These are phyloP conservation scores for Eudorina sp. DNA, from an alignment of 139 green algal species.

Conservation along the genomic window DNA sequence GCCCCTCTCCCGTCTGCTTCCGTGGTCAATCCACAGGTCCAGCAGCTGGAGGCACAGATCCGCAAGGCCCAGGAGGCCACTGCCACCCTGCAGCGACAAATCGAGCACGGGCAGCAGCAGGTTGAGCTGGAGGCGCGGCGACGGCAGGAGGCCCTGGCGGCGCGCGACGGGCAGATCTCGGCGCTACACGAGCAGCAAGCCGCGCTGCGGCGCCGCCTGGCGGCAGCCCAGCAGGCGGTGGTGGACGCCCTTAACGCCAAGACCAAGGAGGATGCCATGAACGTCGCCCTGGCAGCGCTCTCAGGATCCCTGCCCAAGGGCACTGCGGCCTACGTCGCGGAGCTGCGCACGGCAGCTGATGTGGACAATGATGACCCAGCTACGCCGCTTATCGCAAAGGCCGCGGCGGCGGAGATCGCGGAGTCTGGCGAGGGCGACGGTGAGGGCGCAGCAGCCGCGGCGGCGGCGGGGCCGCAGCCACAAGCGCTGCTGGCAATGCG, in stretches of 20 bases:
- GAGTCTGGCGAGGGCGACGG: not conserved
- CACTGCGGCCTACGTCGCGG: slow-evolving; percentile 46
- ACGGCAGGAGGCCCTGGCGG: slow-evolving; percentile 12
- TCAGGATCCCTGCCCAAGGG: slow-evolving; percentile 38
- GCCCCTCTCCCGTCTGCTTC: not conserved
- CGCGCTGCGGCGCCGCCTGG: slow-evolving; percentile 44
- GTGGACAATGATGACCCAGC: slow-evolving; percentile 37
- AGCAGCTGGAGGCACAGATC: slow-evolving; percentile 31
- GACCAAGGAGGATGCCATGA: slow-evolving; percentile 51
- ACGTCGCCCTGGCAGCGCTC: slow-evolving; percentile 22
- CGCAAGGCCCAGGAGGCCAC: slow-evolving; percentile 14
- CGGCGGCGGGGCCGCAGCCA: not conserved
- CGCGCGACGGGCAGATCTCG: not conserved
- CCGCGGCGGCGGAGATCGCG: not conserved
- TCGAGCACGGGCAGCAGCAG: slow-evolving; percentile 32
- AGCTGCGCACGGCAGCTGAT: slow-evolving; percentile 49
- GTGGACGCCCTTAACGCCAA: slow-evolving; percentile 48
- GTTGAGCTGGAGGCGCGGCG: slow-evolving; percentile 16
- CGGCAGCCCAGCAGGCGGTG: slow-evolving; percentile 9
- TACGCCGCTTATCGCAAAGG: not conserved
- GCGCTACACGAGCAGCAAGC: slow-evolving; percentile 33
- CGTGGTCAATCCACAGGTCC: not conserved
- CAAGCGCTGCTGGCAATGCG: not conserved
- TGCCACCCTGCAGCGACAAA: not conserved
- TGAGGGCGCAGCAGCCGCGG: not conserved